These are phyloP conservation scores for Boechera stricta DNA, from an alignment of 345 rosid genomes.

Conservation along the genomic window DNA sequence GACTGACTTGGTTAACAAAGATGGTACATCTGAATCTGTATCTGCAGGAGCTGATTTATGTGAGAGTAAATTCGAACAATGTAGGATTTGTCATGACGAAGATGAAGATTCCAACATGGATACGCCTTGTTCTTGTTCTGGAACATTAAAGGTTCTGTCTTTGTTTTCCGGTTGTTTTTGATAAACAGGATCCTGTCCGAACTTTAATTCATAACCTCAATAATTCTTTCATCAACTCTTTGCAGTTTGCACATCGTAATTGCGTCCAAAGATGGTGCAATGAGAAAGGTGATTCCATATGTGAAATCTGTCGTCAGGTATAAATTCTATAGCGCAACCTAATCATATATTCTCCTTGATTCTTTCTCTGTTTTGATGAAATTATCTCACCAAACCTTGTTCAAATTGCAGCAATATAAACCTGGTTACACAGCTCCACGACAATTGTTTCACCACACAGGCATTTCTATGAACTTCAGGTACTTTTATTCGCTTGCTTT, in stretches of 20 bases:
- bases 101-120: conserved; percentile 78
- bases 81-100: conserved; percentile 95
- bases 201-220: not conserved
- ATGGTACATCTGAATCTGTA: conserved; percentile 41
- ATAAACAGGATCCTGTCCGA: not conserved
- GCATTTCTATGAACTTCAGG: conserved; percentile 69
- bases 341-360: not conserved
- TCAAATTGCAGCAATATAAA: conserved; percentile 62
- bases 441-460: conserved; percentile 59
- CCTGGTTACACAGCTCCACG: conserved; percentile 70
- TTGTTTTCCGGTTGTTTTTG: not conserved
- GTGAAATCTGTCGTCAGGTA: conserved; percentile 91
- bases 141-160: conserved; percentile 80
- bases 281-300: conserved; percentile 77
- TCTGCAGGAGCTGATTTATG: conserved; percentile 45
- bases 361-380: not conserved
- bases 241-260: conserved; percentile 83
- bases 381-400: conserved; percentile 13
- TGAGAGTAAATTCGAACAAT: conserved; percentile 55
- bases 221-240: not conserved
- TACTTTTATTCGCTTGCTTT: conserved; percentile 29
- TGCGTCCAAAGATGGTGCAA: conserved; percentile 94
- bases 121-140: conserved; percentile 79
- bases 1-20: conserved; percentile 31
- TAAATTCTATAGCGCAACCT: conserved; percentile 40